Conservation (phyloP, 495 filamentous ascomycete genomes). For the Podospora fimiseda region DNA sequence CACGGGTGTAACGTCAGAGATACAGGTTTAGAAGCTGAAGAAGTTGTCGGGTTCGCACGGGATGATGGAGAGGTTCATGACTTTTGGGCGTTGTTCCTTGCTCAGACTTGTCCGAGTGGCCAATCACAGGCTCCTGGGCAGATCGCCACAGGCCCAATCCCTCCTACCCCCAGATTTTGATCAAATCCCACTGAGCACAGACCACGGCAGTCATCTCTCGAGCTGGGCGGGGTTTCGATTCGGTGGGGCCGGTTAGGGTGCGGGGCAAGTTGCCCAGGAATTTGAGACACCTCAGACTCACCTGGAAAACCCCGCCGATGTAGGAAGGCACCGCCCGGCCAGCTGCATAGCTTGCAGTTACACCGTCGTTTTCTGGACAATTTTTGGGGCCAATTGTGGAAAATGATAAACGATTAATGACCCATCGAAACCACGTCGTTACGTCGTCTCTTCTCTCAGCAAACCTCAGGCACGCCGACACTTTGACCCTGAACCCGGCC, state of each 20-base stretch:
- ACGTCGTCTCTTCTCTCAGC: not conserved
- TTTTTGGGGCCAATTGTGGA: not conserved
- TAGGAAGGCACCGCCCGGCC: constrained; percentile 1
- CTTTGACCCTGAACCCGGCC: not conserved
- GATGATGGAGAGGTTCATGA: not conserved
- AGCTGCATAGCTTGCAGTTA: not conserved
- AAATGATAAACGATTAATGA: not conserved
- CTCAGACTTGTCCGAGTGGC: too few species aligned
- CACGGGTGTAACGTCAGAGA: constrained; percentile 1
- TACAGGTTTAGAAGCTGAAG: not conserved
- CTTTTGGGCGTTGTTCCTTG: not conserved
- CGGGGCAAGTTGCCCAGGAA: not conserved
- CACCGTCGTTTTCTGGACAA: not conserved
- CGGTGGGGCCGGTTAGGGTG: not conserved
- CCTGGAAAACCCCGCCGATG: not conserved
- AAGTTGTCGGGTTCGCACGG: not conserved
- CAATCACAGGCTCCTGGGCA: not conserved
- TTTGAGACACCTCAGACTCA: too few species aligned
- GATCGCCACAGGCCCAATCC: not conserved
- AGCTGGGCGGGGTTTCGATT: not conserved
- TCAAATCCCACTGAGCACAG: not conserved
- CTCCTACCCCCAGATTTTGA: constrained; percentile 1
- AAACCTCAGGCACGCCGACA: not conserved
- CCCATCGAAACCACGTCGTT: not conserved
- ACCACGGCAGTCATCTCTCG: not conserved